Evolutionary conservation across 768 basidiomycete species (phyloP), one percentile per base, ranked within the genome.

Genomic region (Lentinula guzmanii): DNA sequence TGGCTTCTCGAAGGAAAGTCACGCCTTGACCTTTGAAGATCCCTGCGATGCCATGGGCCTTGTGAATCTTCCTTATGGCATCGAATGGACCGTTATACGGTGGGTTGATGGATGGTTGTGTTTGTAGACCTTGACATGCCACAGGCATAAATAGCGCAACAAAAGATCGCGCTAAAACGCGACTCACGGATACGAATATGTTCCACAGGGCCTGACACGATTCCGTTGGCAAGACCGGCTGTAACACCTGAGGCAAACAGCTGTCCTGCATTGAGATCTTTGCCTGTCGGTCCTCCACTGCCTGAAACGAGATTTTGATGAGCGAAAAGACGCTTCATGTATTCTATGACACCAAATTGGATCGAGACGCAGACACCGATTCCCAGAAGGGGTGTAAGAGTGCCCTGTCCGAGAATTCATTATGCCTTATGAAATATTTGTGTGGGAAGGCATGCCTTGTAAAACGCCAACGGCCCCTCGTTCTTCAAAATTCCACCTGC

Each of bases 291-390:
- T 5, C 91, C 88, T 16, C 90, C 91, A 5, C 68, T 69, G 31
- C 90, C 90, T 3, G 71, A 71, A 8, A 72, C 71, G 52, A 81
- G 60, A 69, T 95, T 95, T 62, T 80, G 80, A 43, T 72, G 69
- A 3, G 85, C 83, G 67, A 95, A 95, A 66, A 80, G 77, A 16
- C 95, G 86, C 72, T 98, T 98, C 52, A 87, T 79, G 64, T 84
- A 86, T 74, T 96, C 94, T 61, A 98, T 79, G 33, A 86, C 93
- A 61, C 87, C 95, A 70, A 98, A 98, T 71, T 98, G 95, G 70
- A 98, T 98, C 10, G 94, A 95, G 4, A 98, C 95, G 69, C 95
- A 98, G 43, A 91, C 82, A 64, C 95, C 95, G 64, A 98, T 95
- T 46, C 95, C 95, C 18, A 96, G 77, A 10, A 98, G 77, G 10